Base-by-base conservation (phyloP, 129 eudicot genomes). In the Flaveria ramosissima region DNA sequence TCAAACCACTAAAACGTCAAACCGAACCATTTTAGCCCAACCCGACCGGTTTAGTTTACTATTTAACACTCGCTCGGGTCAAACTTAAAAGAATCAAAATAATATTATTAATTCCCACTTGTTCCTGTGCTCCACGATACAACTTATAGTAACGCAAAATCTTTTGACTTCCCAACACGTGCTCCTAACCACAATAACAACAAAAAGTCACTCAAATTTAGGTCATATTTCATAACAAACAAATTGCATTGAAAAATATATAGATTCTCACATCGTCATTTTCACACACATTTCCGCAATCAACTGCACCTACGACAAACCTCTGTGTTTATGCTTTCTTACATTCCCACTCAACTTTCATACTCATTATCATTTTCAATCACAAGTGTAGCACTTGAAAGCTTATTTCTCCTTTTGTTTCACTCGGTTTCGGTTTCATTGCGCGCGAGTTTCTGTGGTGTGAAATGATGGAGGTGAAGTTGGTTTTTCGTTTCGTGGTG, bases 151-250 rank as follows among this genome's bases (percentile, higher is more conserved):
- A 10, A 11, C 24, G 24, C 61, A 3, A 50, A 50, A 71, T 26
- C 5, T 36, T 66, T 52, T 72, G 76, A 72, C 76, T 72, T 57
- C 43, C 7, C 60, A 32, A 47, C 30, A 24, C 20, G 21, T 50
- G 26, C 65, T 59, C 65, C 15, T 9, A 21, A 59, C 36, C 36
- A 30, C 6, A 71, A 53, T 32, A 43, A 32, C n/a, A 53, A 72
- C 76, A 72, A 72, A 64, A 72, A 72, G 76, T 72, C 76, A 13
- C 76, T 32, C 19, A 72, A 72, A 53, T 72, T 72, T 72, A 53
- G 66, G 76, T 72, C 52, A 72, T 13, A 53, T 72, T 72, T 72
- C 66, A 72, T 10, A 30, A 55, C 55, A 62, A 64, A 64, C 46
- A 64, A 24, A 1, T 24, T 27, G 20, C 48, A 71, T 51, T 42